A percentile compares a stretch with the other conserved stretches of the same genome.
phyloP scores from a whole-genome alignment of 2,329 filamentous ascomycete species.

The Pyrenophora tritici-repentis region DNA sequence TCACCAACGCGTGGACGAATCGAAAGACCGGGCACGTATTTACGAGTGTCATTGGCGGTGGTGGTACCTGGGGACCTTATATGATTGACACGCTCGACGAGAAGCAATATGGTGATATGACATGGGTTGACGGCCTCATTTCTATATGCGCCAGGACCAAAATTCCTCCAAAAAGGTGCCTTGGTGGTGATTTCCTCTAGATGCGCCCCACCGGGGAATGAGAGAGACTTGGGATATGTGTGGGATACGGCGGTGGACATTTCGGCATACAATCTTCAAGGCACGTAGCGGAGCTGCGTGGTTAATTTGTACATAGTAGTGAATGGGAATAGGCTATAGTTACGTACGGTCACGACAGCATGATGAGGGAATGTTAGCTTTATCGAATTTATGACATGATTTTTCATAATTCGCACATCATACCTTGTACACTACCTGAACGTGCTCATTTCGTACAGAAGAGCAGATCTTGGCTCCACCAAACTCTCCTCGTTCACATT shows the following conservation, averaged over 20 bases:
- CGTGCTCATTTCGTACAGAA: too few relatives aligned
- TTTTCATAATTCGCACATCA: too few relatives aligned
- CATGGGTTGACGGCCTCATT: conserved; percentile 51
- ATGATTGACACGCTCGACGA: conserved; percentile 44
- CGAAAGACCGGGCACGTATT: conserved; percentile 45
- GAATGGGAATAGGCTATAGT: too few relatives aligned
- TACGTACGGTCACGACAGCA: too few relatives aligned
- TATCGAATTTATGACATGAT: too few relatives aligned
- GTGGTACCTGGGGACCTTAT: conserved; percentile 32
- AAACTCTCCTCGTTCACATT: too few relatives aligned
- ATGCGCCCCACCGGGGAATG: background rate
- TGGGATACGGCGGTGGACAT: background rate
- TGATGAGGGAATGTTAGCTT: too few relatives aligned
- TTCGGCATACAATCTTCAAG: too few relatives aligned
- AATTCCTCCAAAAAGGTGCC: conserved; percentile 48
- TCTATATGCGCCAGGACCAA: conserved; percentile 44
- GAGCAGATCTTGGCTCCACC: too few relatives aligned
- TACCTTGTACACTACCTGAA: too few relatives aligned
- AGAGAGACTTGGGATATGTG: background rate
- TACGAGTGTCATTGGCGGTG: conserved; percentile 42
- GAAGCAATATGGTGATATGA: conserved; percentile 40
- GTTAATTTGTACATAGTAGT: too few relatives aligned
- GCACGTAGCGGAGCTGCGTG: too few relatives aligned
- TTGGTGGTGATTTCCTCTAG: conserved; percentile 42
- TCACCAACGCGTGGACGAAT: conserved; percentile 47